Conservation (phyloP, 2,329 filamentous ascomycete species). For the Tolypocladium ovalisporum region DNA sequence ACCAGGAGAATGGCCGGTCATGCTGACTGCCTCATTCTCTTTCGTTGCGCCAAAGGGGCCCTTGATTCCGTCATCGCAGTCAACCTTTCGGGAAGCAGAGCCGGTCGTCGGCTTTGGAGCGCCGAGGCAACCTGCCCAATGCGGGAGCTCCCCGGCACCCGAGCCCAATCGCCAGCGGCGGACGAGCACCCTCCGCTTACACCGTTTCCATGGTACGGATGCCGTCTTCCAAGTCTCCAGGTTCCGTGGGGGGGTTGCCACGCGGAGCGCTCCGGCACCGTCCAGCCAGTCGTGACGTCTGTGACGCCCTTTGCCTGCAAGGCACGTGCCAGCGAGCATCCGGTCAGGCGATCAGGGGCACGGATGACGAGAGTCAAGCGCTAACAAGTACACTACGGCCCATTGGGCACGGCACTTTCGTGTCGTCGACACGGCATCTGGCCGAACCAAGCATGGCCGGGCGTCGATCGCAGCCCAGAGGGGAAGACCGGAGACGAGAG, state of each 20-base stretch:
- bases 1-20: neutral
- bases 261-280: slow-evolving; percentile 31
- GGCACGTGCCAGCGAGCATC: neutral
- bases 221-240: slow-evolving; percentile 8
- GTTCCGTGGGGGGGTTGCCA: slow-evolving; percentile 33
- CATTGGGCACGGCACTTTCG: neutral
- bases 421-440: neutral
- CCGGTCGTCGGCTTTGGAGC: neutral
- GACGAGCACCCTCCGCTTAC: neutral
- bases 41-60: neutral
- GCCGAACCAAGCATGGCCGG: neutral
- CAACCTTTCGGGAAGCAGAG: neutral
- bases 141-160: neutral
- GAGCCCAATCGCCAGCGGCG: neutral
- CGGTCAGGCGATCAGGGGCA: neutral
- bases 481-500: neutral
- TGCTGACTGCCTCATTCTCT: neutral
- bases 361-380: neutral
- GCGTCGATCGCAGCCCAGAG: neutral
- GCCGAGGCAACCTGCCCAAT: neutral
- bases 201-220: neutral
- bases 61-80: neutral
- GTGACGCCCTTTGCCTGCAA: too few relatives aligned
- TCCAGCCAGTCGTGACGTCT: neutral
- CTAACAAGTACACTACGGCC: neutral